These are phyloP conservation scores for Heterobasidion irregulare DNA, from an alignment of 1,284 basidiomycete genomes.

Conservation along the genomic window DNA sequence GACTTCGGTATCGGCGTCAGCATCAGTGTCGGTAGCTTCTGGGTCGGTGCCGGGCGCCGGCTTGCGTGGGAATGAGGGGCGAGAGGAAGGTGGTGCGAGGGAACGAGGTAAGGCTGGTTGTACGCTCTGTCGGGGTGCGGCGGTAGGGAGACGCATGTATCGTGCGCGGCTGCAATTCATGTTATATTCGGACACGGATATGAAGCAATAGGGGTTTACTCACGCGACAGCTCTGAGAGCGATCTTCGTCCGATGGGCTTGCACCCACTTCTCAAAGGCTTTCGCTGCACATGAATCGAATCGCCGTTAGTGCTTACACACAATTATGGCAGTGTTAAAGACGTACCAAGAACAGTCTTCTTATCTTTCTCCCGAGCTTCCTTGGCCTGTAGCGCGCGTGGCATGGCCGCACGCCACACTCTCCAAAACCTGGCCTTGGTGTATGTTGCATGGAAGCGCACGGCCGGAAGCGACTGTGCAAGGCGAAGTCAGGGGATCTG, in stretches of 20 bases:
- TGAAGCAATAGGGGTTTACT: constrained; percentile 22
- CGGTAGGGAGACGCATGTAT: constrained; percentile 61
- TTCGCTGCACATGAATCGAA: constrained; percentile 33
- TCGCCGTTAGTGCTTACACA: constrained; percentile 1
- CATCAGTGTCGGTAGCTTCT: constrained; percentile 20
- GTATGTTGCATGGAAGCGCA: constrained; percentile 58
- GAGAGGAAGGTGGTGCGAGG: constrained; percentile 5
- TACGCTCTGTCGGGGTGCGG: constrained; percentile 13
- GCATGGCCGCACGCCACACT: constrained; percentile 61
- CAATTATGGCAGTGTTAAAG: neutral
- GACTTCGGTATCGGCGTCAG: constrained; percentile 9
- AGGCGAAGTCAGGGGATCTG: constrained; percentile 6
- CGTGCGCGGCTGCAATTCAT: constrained; percentile 40
- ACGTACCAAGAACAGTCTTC: constrained; percentile 50
- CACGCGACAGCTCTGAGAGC: constrained; percentile 76
- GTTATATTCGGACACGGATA: constrained; percentile 6
- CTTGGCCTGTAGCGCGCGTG: constrained; percentile 54
- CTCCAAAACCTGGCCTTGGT: constrained; percentile 54
- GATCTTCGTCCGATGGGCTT: constrained; percentile 57
- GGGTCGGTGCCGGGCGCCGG: constrained; percentile 17
- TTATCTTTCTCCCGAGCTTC: constrained; percentile 56
- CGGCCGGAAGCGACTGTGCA: constrained; percentile 63
- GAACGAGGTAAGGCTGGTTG: constrained; percentile 4
- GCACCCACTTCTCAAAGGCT: constrained; percentile 54
- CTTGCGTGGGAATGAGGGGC: constrained; percentile 21